A percentile compares a stretch with the other conserved stretches of the same genome.
phyloP scores from a whole-genome alignment of 305 asterid genomes.

The Petunia hybrid region DNA sequence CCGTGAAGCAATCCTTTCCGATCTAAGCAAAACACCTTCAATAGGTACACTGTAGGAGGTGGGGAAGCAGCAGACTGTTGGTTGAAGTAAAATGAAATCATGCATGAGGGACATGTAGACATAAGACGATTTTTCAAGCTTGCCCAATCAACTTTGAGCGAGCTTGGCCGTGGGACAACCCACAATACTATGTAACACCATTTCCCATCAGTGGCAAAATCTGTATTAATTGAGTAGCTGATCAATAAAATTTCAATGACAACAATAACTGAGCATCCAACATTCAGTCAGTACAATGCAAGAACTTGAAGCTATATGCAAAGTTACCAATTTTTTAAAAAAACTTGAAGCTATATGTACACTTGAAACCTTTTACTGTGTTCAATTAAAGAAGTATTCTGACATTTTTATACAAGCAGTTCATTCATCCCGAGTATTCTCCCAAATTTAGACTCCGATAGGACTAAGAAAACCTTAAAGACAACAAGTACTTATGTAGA shows the following conservation, averaged over 20 bases:
- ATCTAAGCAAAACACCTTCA: slow-evolving; percentile 51
- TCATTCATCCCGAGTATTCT: neutral
- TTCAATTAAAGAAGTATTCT: slow-evolving; percentile 11
- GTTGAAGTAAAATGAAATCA: slow-evolving; percentile 43
- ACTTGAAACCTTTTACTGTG: neutral
- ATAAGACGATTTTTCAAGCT: slow-evolving; percentile 53
- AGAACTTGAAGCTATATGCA: neutral
- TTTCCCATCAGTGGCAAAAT: slow-evolving; percentile 58
- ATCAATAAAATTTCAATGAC: neutral
- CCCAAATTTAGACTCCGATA: neutral
- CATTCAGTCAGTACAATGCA: neutral
- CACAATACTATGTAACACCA: slow-evolving; percentile 60
- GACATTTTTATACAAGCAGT: neutral
- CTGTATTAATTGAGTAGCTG: slow-evolving; percentile 39
- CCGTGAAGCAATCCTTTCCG: slow-evolving; percentile 58
- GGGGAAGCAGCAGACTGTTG: slow-evolving; percentile 44
- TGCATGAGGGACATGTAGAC: slow-evolving; percentile 50
- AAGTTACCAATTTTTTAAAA: no score
- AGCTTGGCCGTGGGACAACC: slow-evolving; percentile 55
- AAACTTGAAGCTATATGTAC: neutral
- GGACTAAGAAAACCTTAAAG: neutral
- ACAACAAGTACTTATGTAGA: neutral
- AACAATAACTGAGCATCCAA: neutral
- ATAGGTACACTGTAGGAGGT: slow-evolving; percentile 45
- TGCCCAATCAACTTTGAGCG: slow-evolving; percentile 50